A percentile compares a stretch with the other conserved stretches of the same genome.
Conservation (phyloP, 345 rosid species). For the Syzygium oleosum region DNA sequence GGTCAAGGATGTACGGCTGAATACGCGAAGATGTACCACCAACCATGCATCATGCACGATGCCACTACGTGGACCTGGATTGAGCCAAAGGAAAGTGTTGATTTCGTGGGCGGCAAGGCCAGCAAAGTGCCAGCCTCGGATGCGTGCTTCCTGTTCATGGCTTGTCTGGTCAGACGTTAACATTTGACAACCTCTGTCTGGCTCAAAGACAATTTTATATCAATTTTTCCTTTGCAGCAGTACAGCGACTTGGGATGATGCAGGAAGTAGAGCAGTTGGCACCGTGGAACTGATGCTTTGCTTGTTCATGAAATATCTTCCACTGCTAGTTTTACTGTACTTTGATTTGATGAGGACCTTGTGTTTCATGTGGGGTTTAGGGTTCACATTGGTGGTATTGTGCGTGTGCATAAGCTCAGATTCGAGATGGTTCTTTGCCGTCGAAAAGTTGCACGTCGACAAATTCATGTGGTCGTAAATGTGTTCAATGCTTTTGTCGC, state of each 20-base stretch:
- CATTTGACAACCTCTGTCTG: background rate
- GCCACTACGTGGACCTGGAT: background rate
- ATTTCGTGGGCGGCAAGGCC: background rate
- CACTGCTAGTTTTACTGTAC: background rate
- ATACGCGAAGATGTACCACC: background rate
- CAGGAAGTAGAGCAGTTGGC: background rate
- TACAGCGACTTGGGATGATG: background rate
- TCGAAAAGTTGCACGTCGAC: rapidly evolving
- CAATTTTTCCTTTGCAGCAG: too few relatives aligned
- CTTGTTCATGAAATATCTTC: background rate
- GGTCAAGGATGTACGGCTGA: background rate
- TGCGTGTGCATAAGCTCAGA: background rate
- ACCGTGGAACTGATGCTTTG: background rate
- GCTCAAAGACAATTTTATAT: background rate
- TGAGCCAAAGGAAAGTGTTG: background rate
- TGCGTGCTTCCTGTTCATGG: background rate
- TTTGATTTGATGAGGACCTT: background rate
- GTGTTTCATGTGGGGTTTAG: background rate
- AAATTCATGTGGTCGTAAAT: background rate
- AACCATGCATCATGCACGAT: background rate
- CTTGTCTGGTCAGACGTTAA: background rate
- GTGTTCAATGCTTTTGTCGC: background rate
- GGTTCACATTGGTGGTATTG: background rate
- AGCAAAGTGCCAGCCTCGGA: background rate
- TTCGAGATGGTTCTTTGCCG: background rate